Evolutionary conservation across 2,329 filamentous ascomycete species (phyloP).

Genomic region (Alternaria sp.): DNA sequence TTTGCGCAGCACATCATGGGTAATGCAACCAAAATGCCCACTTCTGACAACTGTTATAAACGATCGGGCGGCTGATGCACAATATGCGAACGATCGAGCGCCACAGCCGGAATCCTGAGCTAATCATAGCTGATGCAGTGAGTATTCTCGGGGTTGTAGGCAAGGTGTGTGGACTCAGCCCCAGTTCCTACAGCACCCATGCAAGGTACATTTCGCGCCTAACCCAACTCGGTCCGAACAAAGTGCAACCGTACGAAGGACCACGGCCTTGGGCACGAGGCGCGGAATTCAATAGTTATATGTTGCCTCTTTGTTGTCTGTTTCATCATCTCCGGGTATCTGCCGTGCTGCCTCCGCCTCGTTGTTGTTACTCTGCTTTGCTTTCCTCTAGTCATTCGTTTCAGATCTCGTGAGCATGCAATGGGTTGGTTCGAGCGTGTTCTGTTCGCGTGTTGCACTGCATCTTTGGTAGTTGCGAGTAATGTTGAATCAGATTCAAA

Average conservation of each 20-base stretch:
- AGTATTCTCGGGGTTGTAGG: slow-evolving; percentile 36
- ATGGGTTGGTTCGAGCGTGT: slow-evolving; percentile 44
- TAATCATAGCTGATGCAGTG: slow-evolving; percentile 42
- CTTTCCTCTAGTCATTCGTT: slow-evolving; percentile 31
- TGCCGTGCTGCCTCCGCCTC: slow-evolving; percentile 17
- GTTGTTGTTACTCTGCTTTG: slow-evolving; percentile 24
- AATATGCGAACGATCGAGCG: slow-evolving; percentile 17
- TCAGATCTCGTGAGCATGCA: slow-evolving; percentile 37
- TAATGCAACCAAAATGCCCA: slow-evolving; percentile 6
- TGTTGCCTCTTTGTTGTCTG: slow-evolving; percentile 31
- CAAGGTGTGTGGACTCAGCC: slow-evolving; percentile 34
- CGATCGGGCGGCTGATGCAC: neutral
- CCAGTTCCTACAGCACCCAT: slow-evolving; percentile 29
- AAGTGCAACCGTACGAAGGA: slow-evolving; percentile 20
- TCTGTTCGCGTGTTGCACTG: slow-evolving; percentile 22
- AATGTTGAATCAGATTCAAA: neutral
- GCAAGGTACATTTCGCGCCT: slow-evolving; percentile 20
- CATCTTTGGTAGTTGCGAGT: neutral
- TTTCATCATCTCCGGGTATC: slow-evolving; percentile 27
- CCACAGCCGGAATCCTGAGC: slow-evolving; percentile 16
- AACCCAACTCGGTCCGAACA: slow-evolving; percentile 30
- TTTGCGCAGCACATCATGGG: slow-evolving; percentile 5
- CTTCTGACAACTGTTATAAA: slow-evolving; percentile 1
- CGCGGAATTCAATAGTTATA: slow-evolving; percentile 29
- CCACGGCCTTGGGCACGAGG: slow-evolving; percentile 30